phyloP scores from a whole-genome alignment of 768 basidiomycete species.

The Xerocomellus intermedius region DNA sequence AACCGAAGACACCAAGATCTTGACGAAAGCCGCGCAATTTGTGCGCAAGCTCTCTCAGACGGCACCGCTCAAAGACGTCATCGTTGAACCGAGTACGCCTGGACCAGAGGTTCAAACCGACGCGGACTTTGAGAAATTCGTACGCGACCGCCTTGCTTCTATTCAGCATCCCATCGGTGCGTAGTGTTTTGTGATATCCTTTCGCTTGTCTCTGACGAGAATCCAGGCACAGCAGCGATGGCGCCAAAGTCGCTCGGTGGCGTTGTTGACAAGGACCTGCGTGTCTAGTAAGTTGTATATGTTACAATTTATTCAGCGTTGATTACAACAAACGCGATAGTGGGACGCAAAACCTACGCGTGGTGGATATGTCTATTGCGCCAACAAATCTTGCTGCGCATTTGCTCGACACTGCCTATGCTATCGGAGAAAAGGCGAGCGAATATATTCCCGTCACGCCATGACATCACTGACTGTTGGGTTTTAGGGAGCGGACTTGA shows the following conservation, averaged over 20 bases:
- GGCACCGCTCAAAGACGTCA: constrained; percentile 14
- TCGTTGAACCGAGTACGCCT: constrained; percentile 19
- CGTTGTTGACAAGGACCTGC: constrained; percentile 17
- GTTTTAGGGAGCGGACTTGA: constrained; percentile 11
- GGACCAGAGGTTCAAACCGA: constrained; percentile 20
- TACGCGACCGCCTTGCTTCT: neutral
- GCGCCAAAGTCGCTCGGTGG: constrained; percentile 17
- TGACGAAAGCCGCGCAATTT: constrained; percentile 15
- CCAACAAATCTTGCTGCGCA: constrained; percentile 16
- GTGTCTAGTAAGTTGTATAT: constrained; percentile 10
- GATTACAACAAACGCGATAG: neutral
- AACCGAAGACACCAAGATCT: constrained; percentile 12
- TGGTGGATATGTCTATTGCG: constrained; percentile 17
- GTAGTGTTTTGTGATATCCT: neutral
- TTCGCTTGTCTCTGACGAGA: neutral
- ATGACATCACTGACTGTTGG: neutral
- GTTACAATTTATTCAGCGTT: neutral
- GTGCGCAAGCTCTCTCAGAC: constrained; percentile 15
- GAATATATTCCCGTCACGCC: neutral
- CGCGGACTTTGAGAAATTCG: constrained; percentile 14
- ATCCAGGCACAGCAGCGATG: constrained; percentile 19
- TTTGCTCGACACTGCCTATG: constrained; percentile 18
- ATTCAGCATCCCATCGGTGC: constrained; percentile 16
- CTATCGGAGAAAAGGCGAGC: constrained; percentile 16
- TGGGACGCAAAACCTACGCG: constrained; percentile 17